Percentiles rank a stretch among this genome's conserved stretches.
Evolutionary conservation across 1,139 yeast species (phyloP).

Genomic region (Taiozyma sp.): DNA sequence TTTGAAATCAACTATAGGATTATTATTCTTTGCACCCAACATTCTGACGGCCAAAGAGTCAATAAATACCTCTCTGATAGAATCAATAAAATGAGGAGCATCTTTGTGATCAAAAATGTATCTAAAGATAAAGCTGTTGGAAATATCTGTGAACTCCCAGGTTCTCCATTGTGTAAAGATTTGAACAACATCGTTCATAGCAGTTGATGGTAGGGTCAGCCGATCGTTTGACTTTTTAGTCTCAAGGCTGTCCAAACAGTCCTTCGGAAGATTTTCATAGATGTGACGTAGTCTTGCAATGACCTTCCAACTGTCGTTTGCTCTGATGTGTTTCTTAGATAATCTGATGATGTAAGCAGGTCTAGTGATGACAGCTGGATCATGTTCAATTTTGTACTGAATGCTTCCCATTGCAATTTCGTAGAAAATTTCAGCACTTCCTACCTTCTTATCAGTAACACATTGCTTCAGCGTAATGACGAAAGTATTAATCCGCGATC

Average conservation of each 20-base stretch:
- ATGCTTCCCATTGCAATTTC: constrained; percentile 61
- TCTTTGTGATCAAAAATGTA: constrained; percentile 31
- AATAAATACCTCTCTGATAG: background rate
- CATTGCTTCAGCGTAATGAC: background rate
- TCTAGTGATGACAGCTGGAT: constrained; percentile 85
- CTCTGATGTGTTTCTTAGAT: constrained; percentile 67
- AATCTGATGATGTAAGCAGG: constrained; percentile 81
- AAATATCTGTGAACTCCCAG: constrained; percentile 74
- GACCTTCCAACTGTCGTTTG: constrained; percentile 85
- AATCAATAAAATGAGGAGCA: background rate
- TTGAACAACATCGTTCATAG: constrained; percentile 48
- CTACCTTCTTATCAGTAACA: constrained; percentile 18
- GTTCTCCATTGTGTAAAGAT: constrained; percentile 81
- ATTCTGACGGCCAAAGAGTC: constrained; percentile 24
- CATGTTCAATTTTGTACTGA: constrained; percentile 60
- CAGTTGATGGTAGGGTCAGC: constrained; percentile 39
- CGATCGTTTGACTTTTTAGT: constrained; percentile 15
- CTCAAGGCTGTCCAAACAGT: constrained; percentile 37
- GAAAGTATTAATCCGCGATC: background rate
- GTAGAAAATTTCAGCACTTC: constrained; percentile 43
- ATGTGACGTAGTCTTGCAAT: constrained; percentile 75
- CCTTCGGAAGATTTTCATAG: constrained; percentile 50
- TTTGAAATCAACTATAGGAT: background rate
- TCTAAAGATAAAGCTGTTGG: constrained; percentile 49
- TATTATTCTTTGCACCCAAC: background rate